Evolutionary conservation across 2,329 filamentous ascomycete genomes (phyloP).

Genomic region (Microdochium trichocladiopsis): DNA sequence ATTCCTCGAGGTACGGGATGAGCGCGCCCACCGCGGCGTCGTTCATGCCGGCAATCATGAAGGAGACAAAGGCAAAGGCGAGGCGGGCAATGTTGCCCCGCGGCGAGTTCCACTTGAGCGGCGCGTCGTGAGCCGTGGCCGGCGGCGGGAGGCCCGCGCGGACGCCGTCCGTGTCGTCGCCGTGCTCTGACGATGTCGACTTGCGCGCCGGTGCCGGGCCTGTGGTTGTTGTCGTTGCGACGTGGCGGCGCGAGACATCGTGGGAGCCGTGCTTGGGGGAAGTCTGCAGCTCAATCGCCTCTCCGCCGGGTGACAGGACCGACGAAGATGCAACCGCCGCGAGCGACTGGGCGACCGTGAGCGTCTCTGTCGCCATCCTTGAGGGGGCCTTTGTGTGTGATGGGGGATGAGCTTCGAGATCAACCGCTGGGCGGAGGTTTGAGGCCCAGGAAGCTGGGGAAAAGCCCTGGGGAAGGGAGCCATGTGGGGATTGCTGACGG

Average conservation of each 20-base stretch:
- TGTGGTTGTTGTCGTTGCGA: background rate
- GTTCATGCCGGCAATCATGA: conserved; percentile 7
- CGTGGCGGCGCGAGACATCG: background rate
- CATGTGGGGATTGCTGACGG: no score
- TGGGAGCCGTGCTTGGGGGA: background rate
- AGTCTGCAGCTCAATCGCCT: background rate
- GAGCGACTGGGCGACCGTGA: background rate
- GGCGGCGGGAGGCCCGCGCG: background rate
- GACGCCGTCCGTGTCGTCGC: background rate
- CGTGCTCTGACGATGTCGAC: background rate
- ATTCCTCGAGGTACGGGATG: conserved; percentile 43
- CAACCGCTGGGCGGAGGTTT: no score
- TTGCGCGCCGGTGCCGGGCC: background rate
- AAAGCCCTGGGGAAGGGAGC: no score
- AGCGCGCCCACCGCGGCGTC: conserved; percentile 5
- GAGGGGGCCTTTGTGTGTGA: background rate
- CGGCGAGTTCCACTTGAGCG: background rate
- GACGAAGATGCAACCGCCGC: background rate
- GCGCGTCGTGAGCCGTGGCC: background rate
- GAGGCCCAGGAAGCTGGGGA: no score
- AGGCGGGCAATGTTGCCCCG: background rate
- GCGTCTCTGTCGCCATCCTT: background rate
- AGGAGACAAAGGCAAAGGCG: background rate
- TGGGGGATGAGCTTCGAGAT: no score
- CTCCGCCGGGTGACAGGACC: background rate